Evolutionary conservation across 2,329 filamentous ascomycete genomes (phyloP).

Genomic region (Cladosporium sp.): DNA sequence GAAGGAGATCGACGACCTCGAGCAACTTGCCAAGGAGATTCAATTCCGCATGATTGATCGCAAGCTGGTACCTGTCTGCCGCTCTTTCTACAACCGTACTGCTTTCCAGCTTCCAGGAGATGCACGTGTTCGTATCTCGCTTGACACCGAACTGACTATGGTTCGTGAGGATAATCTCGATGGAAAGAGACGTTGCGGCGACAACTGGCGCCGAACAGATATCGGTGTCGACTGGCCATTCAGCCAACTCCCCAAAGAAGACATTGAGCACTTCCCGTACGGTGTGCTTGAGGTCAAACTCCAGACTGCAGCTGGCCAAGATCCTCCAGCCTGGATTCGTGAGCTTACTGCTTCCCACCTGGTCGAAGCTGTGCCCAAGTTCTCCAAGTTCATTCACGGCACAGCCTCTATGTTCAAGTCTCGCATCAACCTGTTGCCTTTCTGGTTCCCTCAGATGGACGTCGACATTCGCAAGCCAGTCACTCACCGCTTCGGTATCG

Average conservation of each 20-base stretch:
- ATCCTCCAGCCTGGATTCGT: constrained; percentile 93
- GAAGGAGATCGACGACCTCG: constrained; percentile 85
- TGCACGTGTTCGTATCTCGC: constrained; percentile 89
- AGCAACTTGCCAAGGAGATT: constrained; percentile 83
- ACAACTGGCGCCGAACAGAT: constrained; percentile 96
- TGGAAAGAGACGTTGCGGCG: constrained; percentile 67
- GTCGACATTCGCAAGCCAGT: constrained; percentile 93
- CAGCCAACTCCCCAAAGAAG: constrained; percentile 75
- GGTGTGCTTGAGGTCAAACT: constrained; percentile 96
- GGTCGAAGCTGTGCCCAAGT: constrained; percentile 98
- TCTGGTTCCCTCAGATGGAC: constrained; percentile 98
- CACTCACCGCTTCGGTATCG: constrained; percentile 85
- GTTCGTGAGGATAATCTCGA: constrained; percentile 92
- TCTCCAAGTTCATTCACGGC: constrained; percentile 98
- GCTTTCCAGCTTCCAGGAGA: constrained; percentile 97
- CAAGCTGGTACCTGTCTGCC: constrained; percentile 80
- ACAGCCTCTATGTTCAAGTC: constrained; percentile 81
- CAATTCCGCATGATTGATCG: constrained; percentile 90
- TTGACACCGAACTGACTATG: constrained; percentile 96
- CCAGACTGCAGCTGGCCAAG: constrained; percentile 91
- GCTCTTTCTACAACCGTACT: constrained; percentile 96
- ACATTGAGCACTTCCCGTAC: constrained; percentile 90
- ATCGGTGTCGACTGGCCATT: constrained; percentile 97
- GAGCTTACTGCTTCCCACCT: constrained; percentile 90
- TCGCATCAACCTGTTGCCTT: constrained; percentile 84